A percentile compares a stretch with the other conserved stretches of the same genome.
These are phyloP conservation scores for Hibiscus trionum DNA, from an alignment of 345 rosid genomes.

Conservation along the genomic window DNA sequence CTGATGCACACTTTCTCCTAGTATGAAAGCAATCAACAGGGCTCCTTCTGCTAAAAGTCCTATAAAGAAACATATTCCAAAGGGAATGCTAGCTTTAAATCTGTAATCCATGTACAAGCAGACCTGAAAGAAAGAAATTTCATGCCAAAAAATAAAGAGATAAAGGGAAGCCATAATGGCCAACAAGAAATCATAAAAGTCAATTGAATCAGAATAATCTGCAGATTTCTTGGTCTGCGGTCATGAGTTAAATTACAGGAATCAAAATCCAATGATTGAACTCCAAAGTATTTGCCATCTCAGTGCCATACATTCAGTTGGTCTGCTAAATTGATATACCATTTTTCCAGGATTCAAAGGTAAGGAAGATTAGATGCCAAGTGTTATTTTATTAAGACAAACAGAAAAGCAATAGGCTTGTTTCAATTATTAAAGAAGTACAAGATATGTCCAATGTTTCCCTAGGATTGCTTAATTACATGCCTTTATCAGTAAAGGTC, in stretches of 20 bases:
- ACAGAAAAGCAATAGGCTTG: neutral
- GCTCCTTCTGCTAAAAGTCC: constrained; percentile 18
- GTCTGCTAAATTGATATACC: constrained; percentile 17
- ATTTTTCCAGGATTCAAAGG: constrained; percentile 22
- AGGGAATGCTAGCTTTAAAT: constrained; percentile 26
- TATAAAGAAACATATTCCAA: constrained; percentile 37
- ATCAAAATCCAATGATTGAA: constrained; percentile 66
- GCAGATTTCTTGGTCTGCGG: constrained; percentile 35
- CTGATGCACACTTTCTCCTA: constrained; percentile 7
- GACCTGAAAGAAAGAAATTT: constrained; percentile 20
- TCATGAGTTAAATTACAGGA: constrained; percentile 31
- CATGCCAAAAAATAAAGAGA: constrained; percentile 20
- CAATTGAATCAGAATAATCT: constrained; percentile 39
- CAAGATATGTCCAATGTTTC: constrained; percentile 3
- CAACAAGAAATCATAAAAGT: constrained; percentile 49
- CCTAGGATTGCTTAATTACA: neutral
- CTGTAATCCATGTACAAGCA: constrained; percentile 29
- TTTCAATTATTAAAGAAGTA: constrained; percentile 9
- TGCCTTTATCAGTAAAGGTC: constrained; percentile 5
- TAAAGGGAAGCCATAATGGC: constrained; percentile 33
- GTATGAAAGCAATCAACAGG: constrained; percentile 24
- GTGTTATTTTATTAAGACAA: constrained; percentile 10
- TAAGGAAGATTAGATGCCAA: constrained; percentile 17
- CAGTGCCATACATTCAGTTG: constrained; percentile 27
- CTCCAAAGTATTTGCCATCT: constrained; percentile 35